phyloP scores from a whole-genome alignment of 2,329 filamentous ascomycete species.

The Chalaropsis thielavioides region DNA sequence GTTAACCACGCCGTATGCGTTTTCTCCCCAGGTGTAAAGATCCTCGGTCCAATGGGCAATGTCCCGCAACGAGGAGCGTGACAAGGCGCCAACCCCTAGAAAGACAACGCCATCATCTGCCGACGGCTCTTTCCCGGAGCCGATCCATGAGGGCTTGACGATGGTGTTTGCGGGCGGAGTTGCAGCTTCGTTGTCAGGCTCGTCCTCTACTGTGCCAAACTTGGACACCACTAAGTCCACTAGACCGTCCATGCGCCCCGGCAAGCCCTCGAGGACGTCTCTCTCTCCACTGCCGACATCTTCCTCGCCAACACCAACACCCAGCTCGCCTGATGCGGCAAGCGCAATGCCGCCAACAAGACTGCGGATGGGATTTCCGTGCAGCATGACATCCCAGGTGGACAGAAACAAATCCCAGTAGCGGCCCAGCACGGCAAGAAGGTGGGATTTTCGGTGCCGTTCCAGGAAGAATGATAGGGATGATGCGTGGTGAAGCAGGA shows the following conservation, averaged over 20 bases:
- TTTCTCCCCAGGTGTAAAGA: conserved; percentile 68
- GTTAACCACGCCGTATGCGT: conserved; percentile 72
- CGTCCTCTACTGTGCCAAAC: conserved; percentile 46
- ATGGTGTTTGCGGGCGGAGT: conserved; percentile 14
- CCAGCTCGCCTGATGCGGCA: conserved; percentile 78
- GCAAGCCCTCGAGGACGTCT: conserved; percentile 82
- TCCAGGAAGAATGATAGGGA: conserved; percentile 58
- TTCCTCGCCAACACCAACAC: conserved; percentile 88
- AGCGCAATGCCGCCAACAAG: conserved; percentile 76
- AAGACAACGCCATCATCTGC: conserved; percentile 77
- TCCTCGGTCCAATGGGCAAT: conserved; percentile 79
- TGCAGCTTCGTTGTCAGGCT: conserved; percentile 21
- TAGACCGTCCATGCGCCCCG: conserved; percentile 64
- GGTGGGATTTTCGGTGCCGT: conserved; percentile 42
- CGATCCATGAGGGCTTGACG: conserved; percentile 47
- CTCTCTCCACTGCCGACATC: conserved; percentile 86
- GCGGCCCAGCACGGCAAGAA: conserved; percentile 55
- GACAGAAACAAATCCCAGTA: conserved; percentile 63
- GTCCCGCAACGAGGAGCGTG: conserved; percentile 54
- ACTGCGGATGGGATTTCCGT: conserved; percentile 71
- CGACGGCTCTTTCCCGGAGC: conserved; percentile 50
- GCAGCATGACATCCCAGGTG: conserved; percentile 79
- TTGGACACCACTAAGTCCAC: conserved; percentile 78
- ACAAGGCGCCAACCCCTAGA: conserved; percentile 60
- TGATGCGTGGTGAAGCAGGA: conserved; percentile 73